Percentiles rank a stretch among this genome's conserved stretches.
Evolutionary conservation across 163 green algal species (phyloP).

Genomic region (Volvox carteri): DNA sequence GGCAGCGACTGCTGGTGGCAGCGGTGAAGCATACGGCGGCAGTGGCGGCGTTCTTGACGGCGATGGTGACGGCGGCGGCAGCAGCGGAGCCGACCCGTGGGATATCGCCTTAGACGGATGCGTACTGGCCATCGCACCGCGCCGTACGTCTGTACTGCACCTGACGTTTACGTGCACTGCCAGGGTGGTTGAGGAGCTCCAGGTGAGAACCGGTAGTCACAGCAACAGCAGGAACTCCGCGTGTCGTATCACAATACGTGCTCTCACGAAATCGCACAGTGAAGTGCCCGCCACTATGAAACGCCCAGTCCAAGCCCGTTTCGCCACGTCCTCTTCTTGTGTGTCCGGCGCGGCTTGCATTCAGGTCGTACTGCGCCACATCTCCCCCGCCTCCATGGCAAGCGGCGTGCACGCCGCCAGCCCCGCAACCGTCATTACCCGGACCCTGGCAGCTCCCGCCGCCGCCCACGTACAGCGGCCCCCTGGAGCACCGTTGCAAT

Average conservation of each 20-base stretch:
- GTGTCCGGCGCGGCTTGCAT: too few species aligned
- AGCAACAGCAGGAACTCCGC: too few species aligned
- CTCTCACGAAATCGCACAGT: too few species aligned
- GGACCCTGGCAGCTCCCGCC: conserved; percentile 13
- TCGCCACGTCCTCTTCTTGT: too few species aligned
- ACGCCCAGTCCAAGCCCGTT: too few species aligned
- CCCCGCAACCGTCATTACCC: not conserved
- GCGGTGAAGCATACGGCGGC: too few species aligned
- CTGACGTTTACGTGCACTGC: not conserved
- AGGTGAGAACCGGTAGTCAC: too few species aligned
- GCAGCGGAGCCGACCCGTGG: not conserved
- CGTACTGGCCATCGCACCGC: conserved; percentile 7
- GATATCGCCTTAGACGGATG: conserved; percentile 1
- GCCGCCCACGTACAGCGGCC: conserved; percentile 12
- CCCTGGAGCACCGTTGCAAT: not conserved
- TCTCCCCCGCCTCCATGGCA: conserved; percentile 30
- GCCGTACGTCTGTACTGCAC: not conserved
- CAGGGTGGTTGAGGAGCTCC: conserved; percentile 32
- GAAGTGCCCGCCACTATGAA: too few species aligned
- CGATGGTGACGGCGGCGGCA: not conserved
- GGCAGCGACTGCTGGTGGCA: too few species aligned
- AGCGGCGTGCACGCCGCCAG: conserved; percentile 26
- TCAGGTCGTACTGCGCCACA: conserved; percentile 45
- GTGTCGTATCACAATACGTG: too few species aligned
- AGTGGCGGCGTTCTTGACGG: too few species aligned